Conservation (phyloP, 495 filamentous ascomycete species). For the Penicillium riverlandense region DNA sequence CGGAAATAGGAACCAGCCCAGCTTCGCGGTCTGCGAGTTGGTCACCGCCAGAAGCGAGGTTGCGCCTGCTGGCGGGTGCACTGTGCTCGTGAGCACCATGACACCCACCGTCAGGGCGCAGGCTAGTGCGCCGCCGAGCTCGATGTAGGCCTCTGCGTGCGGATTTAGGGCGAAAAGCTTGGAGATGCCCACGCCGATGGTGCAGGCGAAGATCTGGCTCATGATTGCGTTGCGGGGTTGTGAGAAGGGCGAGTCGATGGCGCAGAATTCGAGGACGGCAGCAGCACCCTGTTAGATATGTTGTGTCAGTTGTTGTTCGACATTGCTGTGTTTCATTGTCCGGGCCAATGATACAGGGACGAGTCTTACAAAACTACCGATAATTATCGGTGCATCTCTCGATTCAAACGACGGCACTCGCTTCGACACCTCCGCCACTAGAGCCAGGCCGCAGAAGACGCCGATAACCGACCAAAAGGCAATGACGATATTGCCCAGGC, state of each 20-base stretch:
- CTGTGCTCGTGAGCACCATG: conserved; percentile 73
- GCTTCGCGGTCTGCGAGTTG: conserved; percentile 35
- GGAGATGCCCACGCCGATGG: conserved; percentile 58
- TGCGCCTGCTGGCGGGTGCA: conserved; percentile 85
- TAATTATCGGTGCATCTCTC: conserved; percentile 28
- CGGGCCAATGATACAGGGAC: neutral
- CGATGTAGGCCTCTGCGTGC: conserved; percentile 39
- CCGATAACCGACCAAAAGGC: conserved; percentile 38
- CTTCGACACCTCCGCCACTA: conserved; percentile 33
- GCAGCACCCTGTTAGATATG: conserved; percentile 53
- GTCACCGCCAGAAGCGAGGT: conserved; percentile 74
- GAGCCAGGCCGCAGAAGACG: conserved; percentile 35
- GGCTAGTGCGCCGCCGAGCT: conserved; percentile 62
- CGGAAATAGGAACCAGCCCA: conserved; percentile 71
- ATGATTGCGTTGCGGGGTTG: conserved; percentile 74
- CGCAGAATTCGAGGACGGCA: conserved; percentile 66
- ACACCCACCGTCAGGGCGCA: conserved; percentile 60
- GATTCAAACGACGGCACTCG: conserved; percentile 30
- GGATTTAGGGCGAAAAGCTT: conserved; percentile 64
- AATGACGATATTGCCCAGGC: conserved; percentile 29
- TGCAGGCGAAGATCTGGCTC: conserved; percentile 61
- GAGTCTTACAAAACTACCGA: conserved; percentile 35
- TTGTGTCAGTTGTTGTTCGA: conserved; percentile 3
- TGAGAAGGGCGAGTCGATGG: conserved; percentile 73
- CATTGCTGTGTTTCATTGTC: neutral